These are phyloP conservation scores for Blastobotrys attinorum DNA, from an alignment of 805 yeast genomes.

Conservation along the genomic window DNA sequence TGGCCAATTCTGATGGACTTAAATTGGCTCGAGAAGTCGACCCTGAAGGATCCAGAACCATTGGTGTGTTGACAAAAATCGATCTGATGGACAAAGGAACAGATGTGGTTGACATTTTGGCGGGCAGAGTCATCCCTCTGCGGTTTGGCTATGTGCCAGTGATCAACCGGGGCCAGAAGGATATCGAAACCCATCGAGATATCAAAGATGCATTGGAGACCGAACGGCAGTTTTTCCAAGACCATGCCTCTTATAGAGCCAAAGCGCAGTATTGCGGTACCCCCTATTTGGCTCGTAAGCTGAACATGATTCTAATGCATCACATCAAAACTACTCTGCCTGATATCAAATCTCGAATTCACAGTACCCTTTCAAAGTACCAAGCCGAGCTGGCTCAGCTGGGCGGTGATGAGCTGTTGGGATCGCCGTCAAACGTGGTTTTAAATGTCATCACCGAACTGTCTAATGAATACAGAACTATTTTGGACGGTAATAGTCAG, in stretches of 20 bases:
- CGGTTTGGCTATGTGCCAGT: conserved; percentile 96
- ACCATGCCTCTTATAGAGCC: conserved; percentile 82
- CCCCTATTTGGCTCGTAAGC: conserved; percentile 89
- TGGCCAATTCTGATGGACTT: conserved; percentile 94
- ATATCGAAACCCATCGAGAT: conserved; percentile 80
- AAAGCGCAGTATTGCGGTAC: conserved; percentile 98
- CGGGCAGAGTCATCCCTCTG: conserved; percentile 92
- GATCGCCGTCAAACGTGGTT: conserved; percentile 82
- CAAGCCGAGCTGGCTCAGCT: conserved; percentile 66
- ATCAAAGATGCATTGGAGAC: conserved; percentile 79
- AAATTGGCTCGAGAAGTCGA: conserved; percentile 97
- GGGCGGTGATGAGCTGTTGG: conserved; percentile 73
- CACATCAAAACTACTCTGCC: conserved; percentile 88
- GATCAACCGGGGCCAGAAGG: conserved; percentile 94
- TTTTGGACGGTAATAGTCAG: conserved; percentile 85
- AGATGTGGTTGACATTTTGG: conserved; percentile 89
- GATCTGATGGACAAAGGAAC: conserved; percentile 98
- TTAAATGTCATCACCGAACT: conserved; percentile 88
- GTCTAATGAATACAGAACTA: conserved; percentile 82
- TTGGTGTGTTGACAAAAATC: conserved; percentile 93
- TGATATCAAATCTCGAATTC: conserved; percentile 86
- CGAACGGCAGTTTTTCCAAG: conserved; percentile 75
- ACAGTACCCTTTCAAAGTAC: conserved; percentile 75
- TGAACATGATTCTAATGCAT: conserved; percentile 77
- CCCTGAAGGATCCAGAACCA: conserved; percentile 91